Base-by-base conservation (phyloP, 371 early-diverging fungal genomes). In the Mortierella polycephala region DNA sequence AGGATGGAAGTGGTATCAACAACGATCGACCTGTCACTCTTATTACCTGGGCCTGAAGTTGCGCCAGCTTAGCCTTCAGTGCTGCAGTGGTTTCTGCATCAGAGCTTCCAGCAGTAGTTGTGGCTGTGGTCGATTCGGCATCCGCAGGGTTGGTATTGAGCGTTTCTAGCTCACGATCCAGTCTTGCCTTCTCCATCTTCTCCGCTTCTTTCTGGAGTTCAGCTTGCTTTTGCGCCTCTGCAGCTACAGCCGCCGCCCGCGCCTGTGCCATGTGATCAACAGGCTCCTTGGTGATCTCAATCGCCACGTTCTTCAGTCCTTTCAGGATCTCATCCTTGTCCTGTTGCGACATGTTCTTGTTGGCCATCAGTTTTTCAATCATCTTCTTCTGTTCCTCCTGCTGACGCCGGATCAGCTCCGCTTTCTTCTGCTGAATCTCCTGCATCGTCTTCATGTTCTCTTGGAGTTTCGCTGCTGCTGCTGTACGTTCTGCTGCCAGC, bases 11-110 rank as follows among this genome's bases (percentile, higher is more conserved):
- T 2, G 6, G 16, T 4, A 30, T 30, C 30, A 30, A 30, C 30
- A 30, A 30, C 30, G 30, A 30, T 30, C 30, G 4, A 30, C 0
- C n/a, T 10, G 12, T 47, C n/a, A 5, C n/a, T 47, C 47, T 59
- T 59, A 10, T 60, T 84, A 90, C 93, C 86, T 92, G 88, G 14
- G 89, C 89, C 69, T 91, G 88, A 60, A 93, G 74, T 45, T 81
- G 83, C 40, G 90, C 92, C 51, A 93, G 71, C 41, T 90, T 87
- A 52, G 87, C 87, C 54, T 87, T 84, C 47, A 90, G 69, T 41
- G 81, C 84, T 18, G 85, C 83, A 14, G 85, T 81, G 8, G 82
- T 71, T 52, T 83, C 81, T 18, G 62, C 65, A 11, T 82, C 16
- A 11, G 71, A 40, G 14, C 71, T 42, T 44, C 70, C 39, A 42